Evolutionary conservation across 78 protist species (phyloP).

Genomic region (Dictyostelium purpureum): DNA sequence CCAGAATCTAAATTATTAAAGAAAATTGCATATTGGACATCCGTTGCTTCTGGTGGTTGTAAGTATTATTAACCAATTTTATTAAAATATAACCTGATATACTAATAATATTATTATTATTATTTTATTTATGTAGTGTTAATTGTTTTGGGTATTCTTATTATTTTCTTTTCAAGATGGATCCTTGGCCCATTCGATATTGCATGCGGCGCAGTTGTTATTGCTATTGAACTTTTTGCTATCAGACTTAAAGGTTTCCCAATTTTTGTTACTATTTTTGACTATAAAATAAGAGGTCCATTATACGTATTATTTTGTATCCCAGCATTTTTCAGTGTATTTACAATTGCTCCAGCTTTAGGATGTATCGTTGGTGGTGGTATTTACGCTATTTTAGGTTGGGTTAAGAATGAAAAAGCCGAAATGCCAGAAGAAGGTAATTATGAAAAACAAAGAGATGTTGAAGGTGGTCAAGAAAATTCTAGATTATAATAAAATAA

Average conservation of each 20-base stretch:
- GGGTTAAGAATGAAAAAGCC: conserved; percentile 44
- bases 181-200: conserved; percentile 60
- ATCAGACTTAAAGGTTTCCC: background rate
- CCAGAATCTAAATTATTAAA: conserved; percentile 24
- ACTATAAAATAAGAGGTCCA: conserved; percentile 47
- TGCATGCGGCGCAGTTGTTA: conserved; percentile 61
- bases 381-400: conserved; percentile 30
- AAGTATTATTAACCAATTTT: background rate
- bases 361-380: conserved; percentile 55
- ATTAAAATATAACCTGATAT: no score
- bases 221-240: conserved; percentile 29
- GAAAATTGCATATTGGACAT: background rate
- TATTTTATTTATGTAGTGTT: background rate
- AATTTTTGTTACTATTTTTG: conserved; percentile 24
- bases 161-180: conserved; percentile 33
- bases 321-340: conserved; percentile 61
- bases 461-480: conserved; percentile 11
- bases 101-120: background rate
- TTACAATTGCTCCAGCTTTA: conserved; percentile 51
- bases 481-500: no score
- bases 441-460: conserved; percentile 25
- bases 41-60: conserved; percentile 48
- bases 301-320: conserved; percentile 42
- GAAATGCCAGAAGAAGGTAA: conserved; percentile 31
- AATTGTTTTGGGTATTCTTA: conserved; percentile 35